phyloP scores from a whole-genome alignment of 2,329 filamentous ascomycete species.

The Clonostachys rhizophaga region DNA sequence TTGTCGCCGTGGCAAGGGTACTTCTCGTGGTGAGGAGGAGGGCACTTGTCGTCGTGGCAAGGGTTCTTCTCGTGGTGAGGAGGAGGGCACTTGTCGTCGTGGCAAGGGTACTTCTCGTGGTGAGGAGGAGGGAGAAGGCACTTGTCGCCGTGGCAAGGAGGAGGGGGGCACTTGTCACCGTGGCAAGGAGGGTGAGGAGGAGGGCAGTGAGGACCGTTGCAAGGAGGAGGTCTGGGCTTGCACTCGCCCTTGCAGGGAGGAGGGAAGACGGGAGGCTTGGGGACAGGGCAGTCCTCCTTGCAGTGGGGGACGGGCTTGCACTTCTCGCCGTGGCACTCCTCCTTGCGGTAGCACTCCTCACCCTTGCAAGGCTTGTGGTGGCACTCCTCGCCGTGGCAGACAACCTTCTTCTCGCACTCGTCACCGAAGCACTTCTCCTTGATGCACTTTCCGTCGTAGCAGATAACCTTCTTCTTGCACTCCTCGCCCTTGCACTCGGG shows the following conservation, averaged over 20 bases:
- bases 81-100: not conserved
- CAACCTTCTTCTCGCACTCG: constrained; percentile 19
- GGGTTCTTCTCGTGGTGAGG: not conserved
- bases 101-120: not conserved
- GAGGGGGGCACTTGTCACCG: not conserved
- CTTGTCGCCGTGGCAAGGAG: not conserved
- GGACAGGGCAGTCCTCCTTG: constrained; percentile 8
- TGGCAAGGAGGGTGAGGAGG: not conserved
- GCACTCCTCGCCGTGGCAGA: constrained; percentile 22
- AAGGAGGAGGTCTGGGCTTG: constrained; percentile 2
- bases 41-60: no score
- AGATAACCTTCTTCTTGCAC: constrained; percentile 19
- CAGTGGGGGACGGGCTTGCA: constrained; percentile 15
- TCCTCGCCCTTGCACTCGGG: constrained; percentile 6
- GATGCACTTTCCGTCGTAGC: constrained; percentile 23
- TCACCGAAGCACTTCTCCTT: constrained; percentile 17
- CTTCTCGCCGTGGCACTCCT: constrained; percentile 15
- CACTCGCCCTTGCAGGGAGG: constrained; percentile 2
- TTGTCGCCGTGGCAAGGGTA: not conserved
- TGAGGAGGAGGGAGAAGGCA: not conserved
- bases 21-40: not conserved
- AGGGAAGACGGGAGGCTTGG: constrained; percentile 4
- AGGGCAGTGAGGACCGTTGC: constrained; percentile 4
- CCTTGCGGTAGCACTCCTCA: constrained; percentile 19
- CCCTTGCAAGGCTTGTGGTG: constrained; percentile 18